phyloP scores from a whole-genome alignment of 352 stramenopile genomes.

The Elongisporangium senticosum region DNA sequence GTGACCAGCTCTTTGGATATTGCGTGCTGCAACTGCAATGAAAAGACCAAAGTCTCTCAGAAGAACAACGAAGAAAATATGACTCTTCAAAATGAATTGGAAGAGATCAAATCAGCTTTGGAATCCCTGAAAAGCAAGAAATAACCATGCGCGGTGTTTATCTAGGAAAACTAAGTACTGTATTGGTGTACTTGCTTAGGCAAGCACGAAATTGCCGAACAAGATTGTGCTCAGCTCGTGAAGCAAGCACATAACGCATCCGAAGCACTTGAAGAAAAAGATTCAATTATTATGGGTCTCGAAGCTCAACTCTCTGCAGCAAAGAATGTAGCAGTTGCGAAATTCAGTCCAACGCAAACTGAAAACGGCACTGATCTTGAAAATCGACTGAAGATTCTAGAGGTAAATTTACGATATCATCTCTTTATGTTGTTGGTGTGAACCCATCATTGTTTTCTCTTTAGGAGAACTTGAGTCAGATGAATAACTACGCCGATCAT shows the following conservation, averaged over 20 bases:
- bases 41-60: conserved; percentile 1
- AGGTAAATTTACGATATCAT: conserved; percentile 24
- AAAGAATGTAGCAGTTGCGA: conserved; percentile 2
- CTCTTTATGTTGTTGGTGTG: not conserved
- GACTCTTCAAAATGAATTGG: conserved; percentile 8
- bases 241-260: conserved; percentile 5
- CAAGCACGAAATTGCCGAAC: too few relatives aligned
- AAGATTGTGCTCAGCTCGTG: too few relatives aligned
- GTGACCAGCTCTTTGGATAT: not conserved
- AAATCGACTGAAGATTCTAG: conserved; percentile 50
- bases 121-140: conserved; percentile 7
- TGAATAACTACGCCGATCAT: conserved; percentile 78
- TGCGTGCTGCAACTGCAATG: conserved; percentile 1
- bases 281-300: conserved; percentile 33
- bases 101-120: conserved; percentile 4
- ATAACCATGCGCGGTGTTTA: not conserved
- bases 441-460: conserved; percentile 2
- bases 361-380: conserved; percentile 22
- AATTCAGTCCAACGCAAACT: conserved; percentile 11
- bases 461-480: conserved; percentile 70
- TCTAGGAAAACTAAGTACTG: not conserved
- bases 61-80: conserved; percentile 1
- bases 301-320: conserved; percentile 18
- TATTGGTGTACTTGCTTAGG: too few relatives aligned
- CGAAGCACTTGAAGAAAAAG: conserved; percentile 19